Evolutionary conservation across 192 early-diverging fungal genomes (phyloP), one percentile per base, ranked within the genome.

Genomic region (Linnemannia elongata): DNA sequence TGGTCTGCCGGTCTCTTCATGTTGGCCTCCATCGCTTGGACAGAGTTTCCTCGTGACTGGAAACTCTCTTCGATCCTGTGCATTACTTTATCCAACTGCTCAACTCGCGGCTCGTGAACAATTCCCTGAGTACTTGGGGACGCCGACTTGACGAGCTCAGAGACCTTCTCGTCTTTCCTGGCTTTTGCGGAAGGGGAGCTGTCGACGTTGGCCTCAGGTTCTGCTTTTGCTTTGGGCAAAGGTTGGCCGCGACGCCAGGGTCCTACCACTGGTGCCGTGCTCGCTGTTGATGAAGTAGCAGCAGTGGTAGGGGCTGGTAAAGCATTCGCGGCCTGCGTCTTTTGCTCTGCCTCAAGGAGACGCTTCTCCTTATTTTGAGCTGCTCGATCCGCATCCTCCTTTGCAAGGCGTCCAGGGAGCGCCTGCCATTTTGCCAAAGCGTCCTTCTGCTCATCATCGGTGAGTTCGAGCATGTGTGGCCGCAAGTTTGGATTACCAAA

Each of bases 1-100:
- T 38, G 36, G 22, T 36, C 45, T 22, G 60, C 60, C 13, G 55
- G 54, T 20, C 36, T 68, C 35, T 73, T 71, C 45, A 72, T 77
- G 45, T 71, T 41, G 2, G 69, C 70, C 0, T 73, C 82, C 42
- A 66, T 22, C 18, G 75, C 35, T 47, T 78, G 72, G 2, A 78
- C 41, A 33, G 82, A 78, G 5, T 35, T 73, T 41, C 76, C 69
- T 45, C 73, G 73, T 2, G 41, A 38, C 0, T 85, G 73, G 10
- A 85, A 54, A 5, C 69, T 79, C 41, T 85, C 83, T 20, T 85
- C 83, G n/a, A 85, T 85, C n/a, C 74, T 74, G 39, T 79, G 77
- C 83, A 85, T 85, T 10, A 85, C 74, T 44, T 80, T 79, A 13
- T 80, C 74, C 2, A 80, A 13, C 55, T 84, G 82, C 30, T 79